phyloP scores from a whole-genome alignment of 1,139 yeast species.

The Pichia sp. region DNA sequence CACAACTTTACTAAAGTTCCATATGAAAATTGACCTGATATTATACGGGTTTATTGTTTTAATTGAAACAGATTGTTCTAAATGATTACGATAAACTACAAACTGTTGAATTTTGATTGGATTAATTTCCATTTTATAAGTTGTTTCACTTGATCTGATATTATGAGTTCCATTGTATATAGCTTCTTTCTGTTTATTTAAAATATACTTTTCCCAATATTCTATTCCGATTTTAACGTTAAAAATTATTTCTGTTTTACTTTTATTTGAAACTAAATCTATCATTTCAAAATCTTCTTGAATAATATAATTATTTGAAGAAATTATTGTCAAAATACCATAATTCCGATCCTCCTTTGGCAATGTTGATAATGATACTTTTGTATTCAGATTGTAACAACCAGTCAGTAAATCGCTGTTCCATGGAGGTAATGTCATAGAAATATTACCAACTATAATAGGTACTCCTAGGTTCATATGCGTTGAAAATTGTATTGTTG shows the following conservation, averaged over 20 bases:
- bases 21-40: slow-evolving; percentile 43
- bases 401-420: slow-evolving; percentile 20
- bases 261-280: slow-evolving; percentile 16
- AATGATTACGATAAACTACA: slow-evolving; percentile 1
- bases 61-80: background rate
- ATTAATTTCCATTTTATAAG: slow-evolving; percentile 10
- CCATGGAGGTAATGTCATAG: slow-evolving; percentile 30
- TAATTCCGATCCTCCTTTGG: slow-evolving; percentile 24
- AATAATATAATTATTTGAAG: slow-evolving; percentile 53
- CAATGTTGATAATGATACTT: slow-evolving; percentile 24
- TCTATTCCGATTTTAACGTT: slow-evolving; percentile 32
- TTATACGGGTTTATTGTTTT: slow-evolving; percentile 22
- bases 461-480: slow-evolving; percentile 17
- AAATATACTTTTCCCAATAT: slow-evolving; percentile 32
- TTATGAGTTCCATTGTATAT: slow-evolving; percentile 50
- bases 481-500: background rate
- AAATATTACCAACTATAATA: slow-evolving; percentile 25
- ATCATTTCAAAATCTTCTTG: slow-evolving; percentile 42
- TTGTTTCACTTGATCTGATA: slow-evolving; percentile 27
- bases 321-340: slow-evolving; percentile 43
- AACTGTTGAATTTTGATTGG: slow-evolving; percentile 8
- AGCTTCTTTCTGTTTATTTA: slow-evolving; percentile 22
- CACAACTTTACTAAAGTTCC: slow-evolving; percentile 53
- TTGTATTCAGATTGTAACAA: slow-evolving; percentile 27
- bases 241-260: slow-evolving; percentile 22